These are phyloP conservation scores for Crassisporium funariophilum DNA, from an alignment of 768 basidiomycete species.

Conservation along the genomic window DNA sequence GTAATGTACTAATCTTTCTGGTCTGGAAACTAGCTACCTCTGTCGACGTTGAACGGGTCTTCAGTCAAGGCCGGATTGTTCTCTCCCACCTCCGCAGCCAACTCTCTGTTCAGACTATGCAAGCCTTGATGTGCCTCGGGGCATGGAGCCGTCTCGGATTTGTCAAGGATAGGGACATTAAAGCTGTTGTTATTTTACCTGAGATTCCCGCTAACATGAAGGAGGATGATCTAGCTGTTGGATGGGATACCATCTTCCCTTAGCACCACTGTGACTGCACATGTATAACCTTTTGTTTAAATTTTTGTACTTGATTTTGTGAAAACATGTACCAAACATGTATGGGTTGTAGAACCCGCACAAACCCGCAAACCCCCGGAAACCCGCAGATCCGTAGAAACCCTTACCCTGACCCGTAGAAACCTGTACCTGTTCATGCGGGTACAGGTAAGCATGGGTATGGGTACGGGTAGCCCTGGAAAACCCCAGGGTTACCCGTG, in stretches of 20 bases:
- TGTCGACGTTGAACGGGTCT: constrained; percentile 22
- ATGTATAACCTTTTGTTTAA: too few relatives aligned
- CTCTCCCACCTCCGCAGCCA: background rate
- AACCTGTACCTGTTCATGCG: background rate
- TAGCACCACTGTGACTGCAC: too few relatives aligned
- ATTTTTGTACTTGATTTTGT: too few relatives aligned
- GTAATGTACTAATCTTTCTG: background rate
- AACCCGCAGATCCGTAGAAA: background rate
- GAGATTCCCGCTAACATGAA: constrained; percentile 1
- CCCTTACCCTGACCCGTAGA: background rate
- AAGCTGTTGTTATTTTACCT: constrained; percentile 10
- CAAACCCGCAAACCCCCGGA: background rate
- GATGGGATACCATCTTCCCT: constrained; percentile 4
- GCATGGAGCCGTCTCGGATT: constrained; percentile 29
- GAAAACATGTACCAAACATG: too few relatives aligned
- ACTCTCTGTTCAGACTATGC: constrained; percentile 18
- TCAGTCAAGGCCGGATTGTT: constrained; percentile 17
- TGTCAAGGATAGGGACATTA: constrained; percentile 26
- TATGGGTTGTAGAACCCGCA: background rate
- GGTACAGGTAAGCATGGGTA: background rate
- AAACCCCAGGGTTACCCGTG: constrained; percentile 4
- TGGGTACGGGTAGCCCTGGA: constrained; percentile 2
- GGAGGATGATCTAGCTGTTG: constrained; percentile 1
- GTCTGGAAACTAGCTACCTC: constrained; percentile 21
- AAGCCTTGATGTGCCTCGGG: constrained; percentile 30